Evolutionary conservation across 192 early-diverging fungal genomes (phyloP).

Genomic region (Podochytrium sp.): DNA sequence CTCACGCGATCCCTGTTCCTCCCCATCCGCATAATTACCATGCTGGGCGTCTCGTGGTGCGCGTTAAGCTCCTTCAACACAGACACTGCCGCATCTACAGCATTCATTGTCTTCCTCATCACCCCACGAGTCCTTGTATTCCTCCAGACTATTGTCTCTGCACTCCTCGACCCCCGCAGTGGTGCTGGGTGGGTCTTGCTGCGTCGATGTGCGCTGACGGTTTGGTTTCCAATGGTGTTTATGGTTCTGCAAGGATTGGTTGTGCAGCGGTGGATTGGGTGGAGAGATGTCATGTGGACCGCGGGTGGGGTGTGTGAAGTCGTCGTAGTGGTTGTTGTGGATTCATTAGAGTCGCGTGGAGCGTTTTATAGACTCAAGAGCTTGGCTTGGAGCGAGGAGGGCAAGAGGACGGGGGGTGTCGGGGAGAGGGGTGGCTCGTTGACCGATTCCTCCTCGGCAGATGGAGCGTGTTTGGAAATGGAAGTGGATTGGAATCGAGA

Average conservation of each 20-base stretch:
- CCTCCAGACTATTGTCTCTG: background rate
- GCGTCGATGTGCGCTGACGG: background rate
- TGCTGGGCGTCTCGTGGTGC: constrained; percentile 5
- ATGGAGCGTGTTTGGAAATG: background rate
- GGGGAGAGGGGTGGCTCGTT: too few relatives aligned
- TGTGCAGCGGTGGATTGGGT: constrained; percentile 4
- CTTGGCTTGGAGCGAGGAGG: too few relatives aligned
- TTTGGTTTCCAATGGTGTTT: constrained; percentile 15
- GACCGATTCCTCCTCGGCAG: too few relatives aligned
- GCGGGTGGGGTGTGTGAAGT: background rate
- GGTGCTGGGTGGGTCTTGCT: constrained; percentile 1
- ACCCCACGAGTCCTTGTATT: background rate
- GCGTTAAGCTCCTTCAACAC: constrained; percentile 5
- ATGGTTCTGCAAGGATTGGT: background rate
- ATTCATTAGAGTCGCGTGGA: constrained; percentile 1
- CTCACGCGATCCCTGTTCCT: background rate
- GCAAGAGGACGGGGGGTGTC: too few relatives aligned
- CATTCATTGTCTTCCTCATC: background rate
- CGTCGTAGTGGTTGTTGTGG: background rate
- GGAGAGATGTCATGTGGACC: constrained; percentile 21
- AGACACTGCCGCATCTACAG: constrained; percentile 2
- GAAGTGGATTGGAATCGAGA: background rate
- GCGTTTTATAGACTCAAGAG: background rate
- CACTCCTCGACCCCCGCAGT: background rate
- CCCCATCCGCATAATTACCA: background rate